Conservation (phyloP, 768 basidiomycete genomes). For the Pleurotus sapidus region DNA sequence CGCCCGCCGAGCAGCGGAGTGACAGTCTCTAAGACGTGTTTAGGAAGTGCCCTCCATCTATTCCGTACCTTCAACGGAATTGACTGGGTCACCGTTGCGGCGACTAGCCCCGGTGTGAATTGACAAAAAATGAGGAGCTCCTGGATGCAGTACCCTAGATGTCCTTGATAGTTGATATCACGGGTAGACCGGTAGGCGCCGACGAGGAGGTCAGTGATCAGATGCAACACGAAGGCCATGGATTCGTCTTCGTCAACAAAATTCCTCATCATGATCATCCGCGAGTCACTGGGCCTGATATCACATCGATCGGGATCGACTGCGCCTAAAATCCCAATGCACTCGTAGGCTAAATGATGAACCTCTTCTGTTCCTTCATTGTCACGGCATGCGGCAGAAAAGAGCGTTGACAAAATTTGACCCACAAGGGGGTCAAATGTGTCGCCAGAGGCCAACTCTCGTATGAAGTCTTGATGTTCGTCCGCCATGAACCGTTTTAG, state of each 20-base stretch:
- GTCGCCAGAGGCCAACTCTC: conserved; percentile 74
- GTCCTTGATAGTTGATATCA: conserved; percentile 88
- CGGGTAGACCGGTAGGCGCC: conserved; percentile 91
- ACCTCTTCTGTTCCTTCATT: conserved; percentile 70
- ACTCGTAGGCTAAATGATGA: conserved; percentile 78
- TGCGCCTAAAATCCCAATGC: conserved; percentile 89
- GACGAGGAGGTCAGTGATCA: conserved; percentile 83
- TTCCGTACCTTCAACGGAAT: conserved; percentile 65
- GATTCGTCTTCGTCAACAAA: conserved; percentile 80
- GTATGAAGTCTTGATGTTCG: conserved; percentile 51
- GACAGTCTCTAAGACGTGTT: conserved; percentile 82
- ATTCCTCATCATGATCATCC: conserved; percentile 76
- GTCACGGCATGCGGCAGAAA: conserved; percentile 73
- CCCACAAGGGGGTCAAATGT: conserved; percentile 79
- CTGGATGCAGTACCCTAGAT: conserved; percentile 90
- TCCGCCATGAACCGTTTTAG: conserved; percentile 61
- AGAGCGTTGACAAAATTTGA: conserved; percentile 60
- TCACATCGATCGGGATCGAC: conserved; percentile 93
- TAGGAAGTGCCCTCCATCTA: conserved; percentile 78
- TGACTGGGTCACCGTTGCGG: conserved; percentile 39
- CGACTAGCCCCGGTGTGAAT: conserved; percentile 75
- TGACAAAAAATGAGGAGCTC: conserved; percentile 85
- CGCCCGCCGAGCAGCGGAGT: conserved; percentile 77
- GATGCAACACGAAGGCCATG: conserved; percentile 75
- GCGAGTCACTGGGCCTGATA: conserved; percentile 50